phyloP scores from a whole-genome alignment of 2,329 filamentous ascomycete genomes.

The Xylariaceae sp. region DNA sequence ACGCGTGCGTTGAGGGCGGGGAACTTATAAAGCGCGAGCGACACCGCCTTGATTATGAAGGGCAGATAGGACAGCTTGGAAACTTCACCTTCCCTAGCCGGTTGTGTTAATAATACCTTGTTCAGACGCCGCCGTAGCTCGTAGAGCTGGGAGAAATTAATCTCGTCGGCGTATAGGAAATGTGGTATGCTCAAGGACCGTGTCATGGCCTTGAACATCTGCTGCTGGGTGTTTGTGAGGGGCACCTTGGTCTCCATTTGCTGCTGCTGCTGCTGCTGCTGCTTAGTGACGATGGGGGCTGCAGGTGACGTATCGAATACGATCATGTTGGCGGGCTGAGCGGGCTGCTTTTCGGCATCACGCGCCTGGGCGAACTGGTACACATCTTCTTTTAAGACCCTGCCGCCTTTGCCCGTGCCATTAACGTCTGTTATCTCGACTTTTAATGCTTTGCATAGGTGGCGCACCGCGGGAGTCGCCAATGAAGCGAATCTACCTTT shows the following conservation, averaged over 20 bases:
- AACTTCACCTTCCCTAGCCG: slow-evolving; percentile 39
- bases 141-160: slow-evolving; percentile 73
- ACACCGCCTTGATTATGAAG: slow-evolving; percentile 94
- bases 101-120: slow-evolving; percentile 42
- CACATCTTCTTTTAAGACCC: slow-evolving; percentile 90
- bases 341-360: slow-evolving; percentile 18
- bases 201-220: slow-evolving; percentile 99
- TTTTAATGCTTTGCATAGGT: slow-evolving; percentile 73
- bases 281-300: slow-evolving; percentile 34
- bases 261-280: slow-evolving; percentile 11
- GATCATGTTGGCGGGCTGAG: slow-evolving; percentile 17
- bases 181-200: slow-evolving; percentile 85
- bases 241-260: slow-evolving; percentile 64
- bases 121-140: slow-evolving; percentile 71
- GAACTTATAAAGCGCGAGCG: slow-evolving; percentile 72
- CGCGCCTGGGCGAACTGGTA: slow-evolving; percentile 59
- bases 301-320: slow-evolving; percentile 31
- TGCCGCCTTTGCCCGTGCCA: slow-evolving; percentile 84
- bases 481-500: slow-evolving; percentile 65
- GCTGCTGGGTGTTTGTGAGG: slow-evolving; percentile 73
- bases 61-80: slow-evolving; percentile 82
- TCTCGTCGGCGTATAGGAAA: slow-evolving; percentile 88
- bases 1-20: slow-evolving; percentile 85
- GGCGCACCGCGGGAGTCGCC: slow-evolving; percentile 87
- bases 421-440: slow-evolving; percentile 72